Evolutionary conservation across 2,329 filamentous ascomycete species (phyloP).

Genomic region (Diaporthe destruens): DNA sequence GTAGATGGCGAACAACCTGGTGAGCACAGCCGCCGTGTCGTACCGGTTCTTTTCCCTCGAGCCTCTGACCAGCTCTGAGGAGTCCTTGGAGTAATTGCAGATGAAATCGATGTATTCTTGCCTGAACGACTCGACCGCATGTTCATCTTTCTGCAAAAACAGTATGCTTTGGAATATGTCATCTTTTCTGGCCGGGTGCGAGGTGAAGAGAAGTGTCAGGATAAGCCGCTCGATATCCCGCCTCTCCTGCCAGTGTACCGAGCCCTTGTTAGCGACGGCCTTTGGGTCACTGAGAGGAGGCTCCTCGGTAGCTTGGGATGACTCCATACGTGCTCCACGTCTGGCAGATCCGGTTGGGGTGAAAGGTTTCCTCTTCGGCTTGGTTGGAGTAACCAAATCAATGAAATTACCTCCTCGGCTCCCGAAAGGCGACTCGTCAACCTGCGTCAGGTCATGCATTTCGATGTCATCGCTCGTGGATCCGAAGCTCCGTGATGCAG

Average conservation of each 20-base stretch:
- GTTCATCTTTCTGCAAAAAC: conserved; percentile 9
- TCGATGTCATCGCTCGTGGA: conserved; percentile 22
- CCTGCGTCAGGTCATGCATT: conserved; percentile 38
- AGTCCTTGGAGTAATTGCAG: neutral
- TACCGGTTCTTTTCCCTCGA: conserved; percentile 9
- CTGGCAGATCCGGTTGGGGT: neutral
- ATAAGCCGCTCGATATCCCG: conserved; percentile 41
- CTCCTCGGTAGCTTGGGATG: neutral
- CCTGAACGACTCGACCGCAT: neutral
- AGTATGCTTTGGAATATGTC: conserved; percentile 27
- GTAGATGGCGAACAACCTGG: conserved; percentile 35
- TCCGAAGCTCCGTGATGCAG: conserved; percentile 8
- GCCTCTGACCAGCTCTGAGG: neutral
- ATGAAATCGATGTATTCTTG: conserved; percentile 2
- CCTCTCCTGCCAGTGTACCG: conserved; percentile 36
- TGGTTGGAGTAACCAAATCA: conserved; percentile 19
- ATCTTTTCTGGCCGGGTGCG: conserved; percentile 22
- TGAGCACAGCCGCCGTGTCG: conserved; percentile 14
- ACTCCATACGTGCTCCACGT: neutral
- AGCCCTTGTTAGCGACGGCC: conserved; percentile 40
- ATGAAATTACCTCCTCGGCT: neutral
- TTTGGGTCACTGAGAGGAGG: conserved; percentile 14
- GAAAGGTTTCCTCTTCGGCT: conserved; percentile 9
- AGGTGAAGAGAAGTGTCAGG: conserved; percentile 37
- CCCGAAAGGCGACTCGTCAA: conserved; percentile 22